Percentiles rank a stretch among this genome's conserved stretches.
Evolutionary conservation across 345 rosid genomes (phyloP).

Genomic region (Populus euphratica): DNA sequence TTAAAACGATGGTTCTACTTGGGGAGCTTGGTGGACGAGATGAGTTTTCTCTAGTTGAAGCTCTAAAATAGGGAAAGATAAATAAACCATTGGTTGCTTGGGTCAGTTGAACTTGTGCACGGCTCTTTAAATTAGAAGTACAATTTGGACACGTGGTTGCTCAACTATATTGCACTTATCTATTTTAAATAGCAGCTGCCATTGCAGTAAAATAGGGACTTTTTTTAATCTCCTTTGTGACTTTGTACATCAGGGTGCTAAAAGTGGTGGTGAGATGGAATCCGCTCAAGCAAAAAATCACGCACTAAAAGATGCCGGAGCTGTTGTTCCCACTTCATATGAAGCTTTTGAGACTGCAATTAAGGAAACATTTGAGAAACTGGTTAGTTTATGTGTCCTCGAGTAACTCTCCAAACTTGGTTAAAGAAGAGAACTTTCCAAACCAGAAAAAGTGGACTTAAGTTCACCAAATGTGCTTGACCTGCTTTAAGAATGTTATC

Average conservation of each 20-base stretch:
- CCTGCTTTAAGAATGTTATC: slow-evolving; percentile 3
- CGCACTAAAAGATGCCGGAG: slow-evolving; percentile 83
- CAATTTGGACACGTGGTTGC: slow-evolving; percentile 82
- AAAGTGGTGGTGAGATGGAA: slow-evolving; percentile 97
- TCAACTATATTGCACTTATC: slow-evolving; percentile 7
- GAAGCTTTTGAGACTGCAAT: slow-evolving; percentile 75
- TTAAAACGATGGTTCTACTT: slow-evolving; percentile 91
- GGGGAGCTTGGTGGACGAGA: slow-evolving; percentile 98
- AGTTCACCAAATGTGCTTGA: not conserved
- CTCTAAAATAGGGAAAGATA: slow-evolving; percentile 86
- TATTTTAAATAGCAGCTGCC: not conserved
- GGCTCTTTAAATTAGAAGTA: slow-evolving; percentile 93
- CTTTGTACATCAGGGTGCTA: slow-evolving; percentile 69
- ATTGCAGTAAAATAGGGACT: not conserved
- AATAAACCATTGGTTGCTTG: slow-evolving; percentile 95
- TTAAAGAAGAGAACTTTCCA: not conserved
- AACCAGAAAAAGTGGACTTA: not conserved
- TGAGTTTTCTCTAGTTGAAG: slow-evolving; percentile 95
- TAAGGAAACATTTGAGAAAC: slow-evolving; percentile 81
- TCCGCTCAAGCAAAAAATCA: slow-evolving; percentile 99
- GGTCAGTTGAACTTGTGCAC: slow-evolving; percentile 99
- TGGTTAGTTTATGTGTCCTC: slow-evolving; percentile 46
- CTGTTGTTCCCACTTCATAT: slow-evolving; percentile 86
- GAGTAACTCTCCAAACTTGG: not conserved
- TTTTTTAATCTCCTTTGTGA: slow-evolving; percentile 12